These are phyloP conservation scores for Magnusiomyces ingens DNA, from an alignment of 1,139 yeast species.

Conservation along the genomic window DNA sequence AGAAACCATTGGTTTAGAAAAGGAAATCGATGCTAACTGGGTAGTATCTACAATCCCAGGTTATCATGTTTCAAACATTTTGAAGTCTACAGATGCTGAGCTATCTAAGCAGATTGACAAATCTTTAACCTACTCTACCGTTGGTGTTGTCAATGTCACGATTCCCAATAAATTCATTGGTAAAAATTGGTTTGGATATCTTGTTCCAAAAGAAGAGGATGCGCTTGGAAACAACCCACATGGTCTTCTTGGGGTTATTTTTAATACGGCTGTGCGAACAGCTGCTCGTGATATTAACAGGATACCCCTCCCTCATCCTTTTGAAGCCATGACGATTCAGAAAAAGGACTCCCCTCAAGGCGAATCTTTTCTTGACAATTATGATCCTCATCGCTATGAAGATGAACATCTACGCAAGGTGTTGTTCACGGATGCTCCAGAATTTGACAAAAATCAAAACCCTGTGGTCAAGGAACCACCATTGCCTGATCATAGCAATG, in stretches of 20 bases:
- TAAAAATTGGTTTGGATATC: conserved; percentile 72
- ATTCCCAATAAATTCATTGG: conserved; percentile 27
- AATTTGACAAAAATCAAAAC: conserved; percentile 4
- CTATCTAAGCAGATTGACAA: conserved; percentile 18
- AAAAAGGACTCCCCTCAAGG: conserved; percentile 10
- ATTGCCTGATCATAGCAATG: conserved; percentile 44
- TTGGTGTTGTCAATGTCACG: conserved; percentile 34
- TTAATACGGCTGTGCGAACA: conserved; percentile 64
- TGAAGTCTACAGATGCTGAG: conserved; percentile 15
- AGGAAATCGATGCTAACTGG: conserved; percentile 19
- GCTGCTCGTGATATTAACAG: conserved; percentile 19
- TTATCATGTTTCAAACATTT: conserved; percentile 18
- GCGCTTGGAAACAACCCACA: conserved; percentile 43
- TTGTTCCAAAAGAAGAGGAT: conserved; percentile 56
- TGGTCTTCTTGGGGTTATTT: conserved; percentile 74
- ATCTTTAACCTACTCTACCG: conserved; percentile 26
- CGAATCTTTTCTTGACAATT: conserved; percentile 13
- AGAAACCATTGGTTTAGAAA: conserved; percentile 6
- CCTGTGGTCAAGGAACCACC: conserved; percentile 3
- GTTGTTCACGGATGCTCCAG: conserved; percentile 13
- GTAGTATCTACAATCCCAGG: conserved; percentile 30
- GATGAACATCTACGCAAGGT: conserved; percentile 12
- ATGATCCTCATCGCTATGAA: conserved; percentile 9
- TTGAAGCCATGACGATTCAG: conserved; percentile 11
- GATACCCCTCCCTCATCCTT: conserved; percentile 11